These are phyloP conservation scores for Trichocomaceae sp. DNA, from an alignment of 2,329 filamentous ascomycete species.

Conservation along the genomic window DNA sequence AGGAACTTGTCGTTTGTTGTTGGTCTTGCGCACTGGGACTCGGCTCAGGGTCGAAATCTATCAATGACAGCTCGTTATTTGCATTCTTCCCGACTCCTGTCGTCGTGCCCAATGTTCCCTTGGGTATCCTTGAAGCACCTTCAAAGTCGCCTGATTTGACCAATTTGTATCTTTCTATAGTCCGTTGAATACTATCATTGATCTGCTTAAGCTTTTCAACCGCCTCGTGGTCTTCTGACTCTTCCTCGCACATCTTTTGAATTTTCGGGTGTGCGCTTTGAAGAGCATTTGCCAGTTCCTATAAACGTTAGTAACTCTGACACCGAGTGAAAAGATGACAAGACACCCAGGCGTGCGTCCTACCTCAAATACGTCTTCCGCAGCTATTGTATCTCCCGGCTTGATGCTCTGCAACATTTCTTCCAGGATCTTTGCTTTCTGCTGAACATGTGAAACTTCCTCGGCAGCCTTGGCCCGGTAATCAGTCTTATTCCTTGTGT, in stretches of 20 bases:
- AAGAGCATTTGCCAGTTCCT: constrained; percentile 82
- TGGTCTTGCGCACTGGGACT: constrained; percentile 41
- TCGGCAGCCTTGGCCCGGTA: constrained; percentile 96
- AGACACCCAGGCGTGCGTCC: constrained; percentile 7
- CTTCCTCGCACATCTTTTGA: constrained; percentile 98
- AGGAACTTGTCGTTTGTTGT: constrained; percentile 52
- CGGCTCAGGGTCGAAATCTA: constrained; percentile 70
- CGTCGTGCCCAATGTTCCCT: constrained; percentile 66
- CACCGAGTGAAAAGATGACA: neutral
- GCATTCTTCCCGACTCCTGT: constrained; percentile 59
- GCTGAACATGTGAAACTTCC: constrained; percentile 88
- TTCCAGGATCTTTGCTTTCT: constrained; percentile 86
- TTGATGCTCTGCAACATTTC: constrained; percentile 83
- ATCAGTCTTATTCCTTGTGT: constrained; percentile 91
- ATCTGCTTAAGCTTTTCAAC: constrained; percentile 94
- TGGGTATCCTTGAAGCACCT: constrained; percentile 72
- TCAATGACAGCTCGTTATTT: constrained; percentile 78
- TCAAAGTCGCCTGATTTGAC: constrained; percentile 93
- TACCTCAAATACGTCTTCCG: constrained; percentile 63
- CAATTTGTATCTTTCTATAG: constrained; percentile 88
- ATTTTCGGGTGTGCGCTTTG: constrained; percentile 97
- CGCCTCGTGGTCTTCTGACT: constrained; percentile 92
- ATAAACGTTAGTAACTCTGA: constrained; percentile 13
- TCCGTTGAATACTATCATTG: constrained; percentile 97
- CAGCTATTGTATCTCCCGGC: constrained; percentile 68